These are phyloP conservation scores for Boletus rubescentipes DNA, from an alignment of 768 basidiomycete genomes.

Conservation along the genomic window DNA sequence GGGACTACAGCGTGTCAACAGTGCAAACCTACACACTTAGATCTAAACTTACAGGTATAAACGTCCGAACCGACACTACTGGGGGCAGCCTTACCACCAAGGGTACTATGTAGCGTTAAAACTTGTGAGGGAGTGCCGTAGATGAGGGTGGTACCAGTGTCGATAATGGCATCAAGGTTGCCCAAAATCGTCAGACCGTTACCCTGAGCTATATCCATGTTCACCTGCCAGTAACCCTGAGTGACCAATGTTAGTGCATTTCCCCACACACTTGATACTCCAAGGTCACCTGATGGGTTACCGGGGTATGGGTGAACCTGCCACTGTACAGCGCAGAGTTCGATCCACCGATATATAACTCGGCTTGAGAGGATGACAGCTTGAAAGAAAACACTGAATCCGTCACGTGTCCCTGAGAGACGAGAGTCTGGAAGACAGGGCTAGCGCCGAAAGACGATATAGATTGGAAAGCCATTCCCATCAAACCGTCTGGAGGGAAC, in stretches of 20 bases:
- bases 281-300: too few relatives aligned
- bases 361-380: too few relatives aligned
- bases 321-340: too few relatives aligned
- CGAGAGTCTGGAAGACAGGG: too few relatives aligned
- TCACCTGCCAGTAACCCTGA: slow-evolving; percentile 11
- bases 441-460: slow-evolving; percentile 21
- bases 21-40: not conserved
- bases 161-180: slow-evolving; percentile 3
- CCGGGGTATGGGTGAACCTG: too few relatives aligned
- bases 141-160: slow-evolving; percentile 16
- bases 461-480: slow-evolving; percentile 31
- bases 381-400: slow-evolving; percentile 21
- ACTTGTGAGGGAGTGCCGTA: not conserved
- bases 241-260: slow-evolving; percentile 3
- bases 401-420: too few relatives aligned
- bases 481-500: slow-evolving; percentile 10
- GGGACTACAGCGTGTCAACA: slow-evolving; percentile 18
- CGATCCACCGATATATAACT: too few relatives aligned
- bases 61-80: slow-evolving; percentile 19
- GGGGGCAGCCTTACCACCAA: slow-evolving; percentile 7
- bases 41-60: slow-evolving; percentile 30
- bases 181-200: not conserved
- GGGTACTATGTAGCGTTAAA: not conserved
- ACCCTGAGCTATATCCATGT: not conserved
- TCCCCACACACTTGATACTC: too few relatives aligned